These are phyloP conservation scores for Phytophthora multivora DNA, from an alignment of 352 stramenopile species.

Conservation along the genomic window DNA sequence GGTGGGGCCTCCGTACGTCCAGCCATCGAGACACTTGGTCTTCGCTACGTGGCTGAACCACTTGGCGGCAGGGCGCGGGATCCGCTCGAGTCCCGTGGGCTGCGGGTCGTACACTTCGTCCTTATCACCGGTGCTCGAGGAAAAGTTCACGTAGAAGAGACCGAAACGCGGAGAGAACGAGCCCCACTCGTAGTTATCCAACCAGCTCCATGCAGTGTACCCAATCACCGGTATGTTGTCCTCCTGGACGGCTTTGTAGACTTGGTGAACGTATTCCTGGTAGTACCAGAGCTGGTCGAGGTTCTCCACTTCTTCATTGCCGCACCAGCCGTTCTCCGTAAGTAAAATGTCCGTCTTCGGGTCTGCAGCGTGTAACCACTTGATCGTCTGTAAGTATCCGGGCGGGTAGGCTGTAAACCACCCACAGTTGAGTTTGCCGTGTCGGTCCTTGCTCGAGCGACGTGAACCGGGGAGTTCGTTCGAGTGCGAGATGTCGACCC, in stretches of 20 bases:
- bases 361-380: slow-evolving; percentile 60
- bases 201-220: slow-evolving; percentile 93
- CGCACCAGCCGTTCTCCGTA: slow-evolving; percentile 75
- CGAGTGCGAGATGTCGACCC: slow-evolving; percentile 56
- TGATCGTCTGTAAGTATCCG: slow-evolving; percentile 62
- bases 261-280: slow-evolving; percentile 54
- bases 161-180: slow-evolving; percentile 67
- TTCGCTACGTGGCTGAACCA: slow-evolving; percentile 58
- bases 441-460: slow-evolving; percentile 42
- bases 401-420: slow-evolving; percentile 60
- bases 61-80: slow-evolving; percentile 49
- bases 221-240: slow-evolving; percentile 75
- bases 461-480: slow-evolving; percentile 68
- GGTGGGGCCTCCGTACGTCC: slow-evolving; percentile 9
- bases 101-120: slow-evolving; percentile 35
- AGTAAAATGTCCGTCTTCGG: slow-evolving; percentile 49
- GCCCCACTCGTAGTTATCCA: slow-evolving; percentile 97
- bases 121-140: slow-evolving; percentile 35
- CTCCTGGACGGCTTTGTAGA: slow-evolving; percentile 51
- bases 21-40: slow-evolving; percentile 54
- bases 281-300: slow-evolving; percentile 72
- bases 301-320: slow-evolving; percentile 63
- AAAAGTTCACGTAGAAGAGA: slow-evolving; percentile 72
- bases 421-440: slow-evolving; percentile 49
- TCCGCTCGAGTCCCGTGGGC: slow-evolving; percentile 36